These are phyloP conservation scores for Cladosporium phlei DNA, from an alignment of 2,329 filamentous ascomycete genomes.

Conservation along the genomic window DNA sequence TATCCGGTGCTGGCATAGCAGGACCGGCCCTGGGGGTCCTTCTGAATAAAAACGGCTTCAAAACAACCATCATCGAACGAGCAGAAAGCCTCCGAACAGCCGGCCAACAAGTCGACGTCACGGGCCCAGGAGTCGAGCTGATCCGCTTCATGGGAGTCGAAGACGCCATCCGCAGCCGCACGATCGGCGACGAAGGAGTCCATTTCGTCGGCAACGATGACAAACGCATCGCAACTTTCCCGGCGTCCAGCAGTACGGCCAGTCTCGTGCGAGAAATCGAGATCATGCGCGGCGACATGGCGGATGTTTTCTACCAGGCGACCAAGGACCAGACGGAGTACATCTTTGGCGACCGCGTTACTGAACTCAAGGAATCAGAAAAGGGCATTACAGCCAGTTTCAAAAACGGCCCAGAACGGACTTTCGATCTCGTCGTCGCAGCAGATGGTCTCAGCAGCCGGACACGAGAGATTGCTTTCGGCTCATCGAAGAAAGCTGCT, in stretches of 20 bases:
- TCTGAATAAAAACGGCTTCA: conserved; percentile 13
- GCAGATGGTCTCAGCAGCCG: conserved; percentile 30
- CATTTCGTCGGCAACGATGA: conserved; percentile 26
- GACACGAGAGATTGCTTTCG: conserved; percentile 27
- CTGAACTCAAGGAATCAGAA: conserved; percentile 22
- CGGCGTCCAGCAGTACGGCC: conserved; percentile 23
- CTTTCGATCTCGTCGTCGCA: conserved; percentile 28
- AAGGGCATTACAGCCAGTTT: conserved; percentile 24
- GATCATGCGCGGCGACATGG: conserved; percentile 29
- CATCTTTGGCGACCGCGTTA: conserved; percentile 27
- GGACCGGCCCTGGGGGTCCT: conserved; percentile 28
- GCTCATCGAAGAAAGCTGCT: conserved; percentile 17
- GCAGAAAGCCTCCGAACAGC: conserved; percentile 15
- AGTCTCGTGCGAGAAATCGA: conserved; percentile 31
- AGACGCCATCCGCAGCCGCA: conserved; percentile 20
- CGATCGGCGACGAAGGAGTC: conserved; percentile 27
- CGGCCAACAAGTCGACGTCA: conserved; percentile 33
- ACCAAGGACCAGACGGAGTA: conserved; percentile 25
- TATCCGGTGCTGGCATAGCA: conserved; percentile 27
- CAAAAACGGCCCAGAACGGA: conserved; percentile 19
- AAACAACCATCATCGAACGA: conserved; percentile 31
- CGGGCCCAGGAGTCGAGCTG: conserved; percentile 25
- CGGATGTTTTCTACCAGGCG: conserved; percentile 21
- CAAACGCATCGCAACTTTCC: conserved; percentile 18
- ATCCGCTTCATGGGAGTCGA: conserved; percentile 30